Evolutionary conservation across 2,329 filamentous ascomycete genomes (phyloP).

Genomic region (Beauveria sp.): DNA sequence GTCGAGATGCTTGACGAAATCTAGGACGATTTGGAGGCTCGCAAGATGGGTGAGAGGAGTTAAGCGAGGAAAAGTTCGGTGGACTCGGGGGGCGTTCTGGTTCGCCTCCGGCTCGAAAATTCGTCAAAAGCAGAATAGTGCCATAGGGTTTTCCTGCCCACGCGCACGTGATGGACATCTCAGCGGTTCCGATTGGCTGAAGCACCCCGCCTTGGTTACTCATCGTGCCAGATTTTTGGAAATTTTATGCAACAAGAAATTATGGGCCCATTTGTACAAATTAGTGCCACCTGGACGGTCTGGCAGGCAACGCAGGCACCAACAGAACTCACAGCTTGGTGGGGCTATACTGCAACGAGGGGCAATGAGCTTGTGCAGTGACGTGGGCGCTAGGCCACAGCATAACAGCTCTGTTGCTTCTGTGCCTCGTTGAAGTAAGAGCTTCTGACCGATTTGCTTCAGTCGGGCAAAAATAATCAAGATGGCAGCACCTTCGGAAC

Average conservation of each 20-base stretch:
- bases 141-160: conserved; percentile 31
- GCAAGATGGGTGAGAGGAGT: conserved; percentile 39
- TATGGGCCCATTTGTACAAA: conserved; percentile 12
- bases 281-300: neutral
- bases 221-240: conserved; percentile 11
- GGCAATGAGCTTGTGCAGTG: conserved; percentile 1
- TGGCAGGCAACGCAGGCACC: neutral
- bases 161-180: conserved; percentile 27
- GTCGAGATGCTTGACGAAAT: conserved; percentile 43
- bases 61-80: conserved; percentile 44
- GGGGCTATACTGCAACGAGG: neutral
- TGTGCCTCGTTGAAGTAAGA: neutral
- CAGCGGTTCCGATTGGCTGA: conserved; percentile 15
- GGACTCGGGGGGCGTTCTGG: conserved; percentile 26
- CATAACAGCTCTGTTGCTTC: neutral
- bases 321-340: neutral
- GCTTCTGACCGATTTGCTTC: neutral
- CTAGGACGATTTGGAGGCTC: conserved; percentile 49
- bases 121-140: conserved; percentile 28
- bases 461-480: conserved; percentile 2
- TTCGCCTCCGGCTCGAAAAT: conserved; percentile 32
- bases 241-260: conserved; percentile 8
- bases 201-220: conserved; percentile 2
- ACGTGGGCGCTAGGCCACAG: conserved; percentile 9
- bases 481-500: conserved; percentile 57